Base-by-base conservation (phyloP, 192 early-diverging fungal species). In the Helicostylum pulchrum region DNA sequence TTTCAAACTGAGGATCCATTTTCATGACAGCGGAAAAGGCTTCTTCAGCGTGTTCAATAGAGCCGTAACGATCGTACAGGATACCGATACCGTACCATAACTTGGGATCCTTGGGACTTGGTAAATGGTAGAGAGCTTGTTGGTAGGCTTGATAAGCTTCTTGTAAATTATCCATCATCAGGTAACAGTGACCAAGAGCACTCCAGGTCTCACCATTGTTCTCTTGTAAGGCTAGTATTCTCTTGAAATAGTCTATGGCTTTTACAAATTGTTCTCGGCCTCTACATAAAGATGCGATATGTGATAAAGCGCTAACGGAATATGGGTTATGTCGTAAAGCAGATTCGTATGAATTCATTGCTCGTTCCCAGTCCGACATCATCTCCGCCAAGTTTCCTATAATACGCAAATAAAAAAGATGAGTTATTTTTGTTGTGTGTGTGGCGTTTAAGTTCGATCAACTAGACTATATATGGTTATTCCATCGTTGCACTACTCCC, bases 11-110 rank as follows among this genome's bases (percentile, higher is more conserved):
- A 15, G 96, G 94, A 50, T 98, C 95, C 90, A 97, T 94, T 49
- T 85, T 80, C 78, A 99, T 92, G n/a, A 96, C 97, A 0, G 93
- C 91, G 1, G 91, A 78, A 64, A 98, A 98, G 0, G 96, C 96
- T 66, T 98, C 96, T 68, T 98, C 95, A 7, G 97, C 97, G 71
- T 95, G 90, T 55, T 99, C 95, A 54, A 92, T 90, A 1, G 95
- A 97, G 12, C 94, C 95, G 65, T 97, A 99, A 17, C 94, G 88
- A 70, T 98, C 96, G 66, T 99, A 98, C 5, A 98, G 79, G 57
- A 96, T 98, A 30, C 95, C 97, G 36, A 98, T 98, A 11, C 96
- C 96, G 68, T 97, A 99, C 97, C 97, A 99, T 42, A 99, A 84
- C 66, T 96, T 95, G 0, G 96, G 94, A 66, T 97, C 97, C 84